A percentile compares a stretch with the other conserved stretches of the same genome.
Conservation (phyloP, 2,329 filamentous ascomycete genomes). For the Trichoderma endophyticum region DNA sequence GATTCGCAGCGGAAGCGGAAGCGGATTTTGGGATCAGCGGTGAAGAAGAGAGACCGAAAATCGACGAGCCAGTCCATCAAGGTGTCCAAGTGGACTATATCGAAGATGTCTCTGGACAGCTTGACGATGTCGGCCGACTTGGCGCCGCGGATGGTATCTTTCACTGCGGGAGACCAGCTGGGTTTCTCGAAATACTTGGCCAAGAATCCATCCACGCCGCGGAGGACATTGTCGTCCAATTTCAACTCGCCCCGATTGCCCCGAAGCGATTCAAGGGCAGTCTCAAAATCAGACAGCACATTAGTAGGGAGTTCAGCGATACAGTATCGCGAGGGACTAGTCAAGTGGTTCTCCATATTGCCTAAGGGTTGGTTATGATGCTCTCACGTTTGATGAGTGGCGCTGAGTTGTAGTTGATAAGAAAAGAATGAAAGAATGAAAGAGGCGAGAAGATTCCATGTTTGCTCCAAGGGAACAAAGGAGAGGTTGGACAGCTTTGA, state of each 20-base stretch:
- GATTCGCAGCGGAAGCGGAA: background rate
- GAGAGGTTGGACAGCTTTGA: background rate
- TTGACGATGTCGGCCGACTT: background rate
- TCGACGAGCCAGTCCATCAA: background rate
- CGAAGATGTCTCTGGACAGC: background rate
- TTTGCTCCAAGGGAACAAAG: background rate
- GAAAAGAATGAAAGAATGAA: no score
- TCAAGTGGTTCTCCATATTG: background rate
- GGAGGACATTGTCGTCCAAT: background rate
- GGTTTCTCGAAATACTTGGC: background rate
- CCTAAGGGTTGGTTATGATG: no score
- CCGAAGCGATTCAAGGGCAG: background rate
- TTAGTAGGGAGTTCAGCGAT: background rate
- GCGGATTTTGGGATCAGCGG: fast-evolving
- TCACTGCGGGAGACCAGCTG: fast-evolving
- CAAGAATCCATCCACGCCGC: background rate
- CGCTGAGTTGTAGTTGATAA: no score
- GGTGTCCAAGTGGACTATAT: background rate
- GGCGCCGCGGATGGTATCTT: background rate
- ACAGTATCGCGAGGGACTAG: background rate
- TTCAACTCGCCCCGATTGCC: background rate
- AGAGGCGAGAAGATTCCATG: background rate
- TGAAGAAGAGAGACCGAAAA: background rate
- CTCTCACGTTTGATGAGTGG: no score
- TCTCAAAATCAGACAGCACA: background rate